Evolutionary conservation across 2,329 filamentous ascomycete species (phyloP), one percentile per base, ranked within the genome.

Genomic region (Hypoxylon sp.): DNA sequence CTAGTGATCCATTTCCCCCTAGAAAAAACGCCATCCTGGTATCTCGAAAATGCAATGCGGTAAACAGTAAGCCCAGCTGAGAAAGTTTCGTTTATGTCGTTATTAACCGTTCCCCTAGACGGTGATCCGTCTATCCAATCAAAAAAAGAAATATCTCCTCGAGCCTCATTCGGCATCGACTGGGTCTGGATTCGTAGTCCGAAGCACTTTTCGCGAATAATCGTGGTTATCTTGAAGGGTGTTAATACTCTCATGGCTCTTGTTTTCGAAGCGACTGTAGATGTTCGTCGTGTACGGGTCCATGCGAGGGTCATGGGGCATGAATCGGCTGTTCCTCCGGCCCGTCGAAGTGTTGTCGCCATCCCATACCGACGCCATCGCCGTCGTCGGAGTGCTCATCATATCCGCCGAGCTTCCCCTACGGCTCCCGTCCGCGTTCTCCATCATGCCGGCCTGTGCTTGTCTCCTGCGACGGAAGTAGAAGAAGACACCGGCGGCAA

Each of bases 201-300:
- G 79, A n/a, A 88, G 76, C 6, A 88, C 83, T 66, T 81, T 78
- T 62, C 86, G 77, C 33, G 85, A 88, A 68, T 88, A 88, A 64
- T 88, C 86, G 56, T 86, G 84, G 60, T 88, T 84, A 68, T 88
- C 86, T 54, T 82, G 82, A 4, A 88, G 73, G 1, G 85, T 88
- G 64, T 83, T 83, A 68, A 88, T 74, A 68, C 85, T 88, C 69
- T 88, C 85, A 59, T 81, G 81, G 65, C 85, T 88, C 70, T 82
- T 82, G 65, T 81, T 86, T 21, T 78, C 77, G 40, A 75, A 74
- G 15, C 82, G 78, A 38, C 77, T 75, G 69, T 87, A 88, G 10
- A 87, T 74, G 15, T 81, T 81, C 29, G 80, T 78, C 43, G 82
- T 79, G 60, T 83, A 86, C 0, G 85, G 85, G 66, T 88, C 83